These are phyloP conservation scores for Wickerhamomyces alni DNA, from an alignment of 805 yeast species.

Conservation along the genomic window DNA sequence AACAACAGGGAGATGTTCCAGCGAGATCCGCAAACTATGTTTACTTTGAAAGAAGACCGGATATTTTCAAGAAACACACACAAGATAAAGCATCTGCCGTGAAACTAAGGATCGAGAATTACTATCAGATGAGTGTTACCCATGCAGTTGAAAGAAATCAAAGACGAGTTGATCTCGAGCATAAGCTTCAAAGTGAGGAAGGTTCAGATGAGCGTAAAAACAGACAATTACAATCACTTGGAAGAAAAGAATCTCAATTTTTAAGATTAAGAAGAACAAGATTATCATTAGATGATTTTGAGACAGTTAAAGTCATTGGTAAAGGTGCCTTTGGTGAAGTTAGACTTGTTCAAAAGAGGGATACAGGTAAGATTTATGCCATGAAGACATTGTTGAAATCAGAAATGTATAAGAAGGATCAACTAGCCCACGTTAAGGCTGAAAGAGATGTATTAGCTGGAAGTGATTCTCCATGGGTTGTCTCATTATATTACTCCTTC, in stretches of 20 bases:
- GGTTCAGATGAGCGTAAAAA: slow-evolving; percentile 60
- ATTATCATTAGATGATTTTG: slow-evolving; percentile 90
- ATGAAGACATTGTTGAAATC: slow-evolving; percentile 85
- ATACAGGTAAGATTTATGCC: slow-evolving; percentile 93
- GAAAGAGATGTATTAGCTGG: slow-evolving; percentile 96
- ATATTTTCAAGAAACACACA: slow-evolving; percentile 23
- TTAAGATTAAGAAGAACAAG: slow-evolving; percentile 84
- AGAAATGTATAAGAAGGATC: slow-evolving; percentile 81
- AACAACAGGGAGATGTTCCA: background rate
- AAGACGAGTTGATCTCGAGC: slow-evolving; percentile 78
- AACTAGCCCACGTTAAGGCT: slow-evolving; percentile 90
- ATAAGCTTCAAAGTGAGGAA: slow-evolving; percentile 67
- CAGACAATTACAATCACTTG: slow-evolving; percentile 75
- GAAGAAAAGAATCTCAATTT: slow-evolving; percentile 83
- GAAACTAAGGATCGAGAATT: slow-evolving; percentile 75
- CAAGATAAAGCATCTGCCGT: slow-evolving; percentile 39
- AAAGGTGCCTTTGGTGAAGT: slow-evolving; percentile 99
- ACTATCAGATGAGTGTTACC: slow-evolving; percentile 87
- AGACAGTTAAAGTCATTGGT: slow-evolving; percentile 95
- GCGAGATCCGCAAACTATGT: slow-evolving; percentile 17
- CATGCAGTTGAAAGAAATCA: slow-evolving; percentile 94
- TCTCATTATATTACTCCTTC: slow-evolving; percentile 87
- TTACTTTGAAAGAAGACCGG: slow-evolving; percentile 25
- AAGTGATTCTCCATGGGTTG: slow-evolving; percentile 94
- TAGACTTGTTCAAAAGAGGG: slow-evolving; percentile 87